Evolutionary conservation across 2,329 filamentous ascomycete species (phyloP), one percentile per base, ranked within the genome.

Genomic region (Aspergillus glaucus): DNA sequence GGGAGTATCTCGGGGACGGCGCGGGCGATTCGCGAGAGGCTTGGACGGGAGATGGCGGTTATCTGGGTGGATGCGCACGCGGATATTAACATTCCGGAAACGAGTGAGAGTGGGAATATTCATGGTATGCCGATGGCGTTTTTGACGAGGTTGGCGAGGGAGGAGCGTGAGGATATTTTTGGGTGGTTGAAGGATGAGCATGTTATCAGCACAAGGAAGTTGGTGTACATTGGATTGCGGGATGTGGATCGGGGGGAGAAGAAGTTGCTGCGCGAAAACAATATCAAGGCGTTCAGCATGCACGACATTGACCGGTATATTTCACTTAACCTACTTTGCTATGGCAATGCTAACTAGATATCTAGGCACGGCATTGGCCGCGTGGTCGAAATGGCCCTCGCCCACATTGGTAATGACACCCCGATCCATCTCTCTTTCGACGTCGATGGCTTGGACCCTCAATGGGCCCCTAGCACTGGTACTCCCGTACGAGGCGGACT

Each of bases 41-140:
- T 95, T 50, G 82, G 76, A 41, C 79, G 86, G 48, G 92, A 97
- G 61, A 84, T 96, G 54, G 93, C 90, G 10, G 88, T 98, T 50
- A 94, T 98, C 68, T 98, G 93, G 93, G 93, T 98, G 28, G 93
- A 98, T 71, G 93, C 93, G 22, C 93, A 98, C 71, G 86, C 92
- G 47, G 93, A 98, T 70, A 96, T 98, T 77, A 98, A 98, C 75
- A 90, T 88, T 1, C 93, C 92, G 46, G 91, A 97, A 79, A 86
- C 82, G 43, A 92, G 86, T 56, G 87, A 80, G 39, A 93, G 87
- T 58, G 93, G 93, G 30, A 97, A 97, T 72, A 87, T 98, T 55
- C 93, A 98, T 73, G 93, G 93, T 60, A 98, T 98, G 93, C 93
- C 93, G 2, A 87, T 97, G 34, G 83, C 88, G 3, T 98, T 97